These are phyloP conservation scores for Thalassiosira oceanica DNA, from an alignment of 352 stramenopile genomes.

Conservation along the genomic window DNA sequence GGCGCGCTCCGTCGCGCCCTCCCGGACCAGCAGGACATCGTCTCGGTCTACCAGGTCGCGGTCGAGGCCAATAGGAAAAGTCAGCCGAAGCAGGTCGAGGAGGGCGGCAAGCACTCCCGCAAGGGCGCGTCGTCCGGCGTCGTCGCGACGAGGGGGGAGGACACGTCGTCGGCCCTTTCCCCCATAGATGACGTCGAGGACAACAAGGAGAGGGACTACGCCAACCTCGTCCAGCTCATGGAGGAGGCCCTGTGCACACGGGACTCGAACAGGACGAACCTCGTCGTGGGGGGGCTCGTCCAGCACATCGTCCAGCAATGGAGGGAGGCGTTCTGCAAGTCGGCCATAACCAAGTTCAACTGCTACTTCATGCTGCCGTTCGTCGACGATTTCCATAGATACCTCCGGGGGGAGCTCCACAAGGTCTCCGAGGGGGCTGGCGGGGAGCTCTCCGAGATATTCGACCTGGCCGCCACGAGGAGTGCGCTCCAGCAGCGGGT, in stretches of 20 bases:
- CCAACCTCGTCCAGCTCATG: slow-evolving; percentile 82
- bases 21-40: slow-evolving; percentile 74
- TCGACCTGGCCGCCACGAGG: slow-evolving; percentile 74
- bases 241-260: slow-evolving; percentile 77
- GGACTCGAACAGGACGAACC: slow-evolving; percentile 77
- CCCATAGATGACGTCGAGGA: slow-evolving; percentile 47
- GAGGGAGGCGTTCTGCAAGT: slow-evolving; percentile 79
- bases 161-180: slow-evolving; percentile 23
- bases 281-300: slow-evolving; percentile 79
- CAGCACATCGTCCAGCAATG: slow-evolving; percentile 81
- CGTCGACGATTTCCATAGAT: slow-evolving; percentile 82
- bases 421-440: slow-evolving; percentile 70
- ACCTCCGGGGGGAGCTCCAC: slow-evolving; percentile 76
- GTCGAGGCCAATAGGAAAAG: slow-evolving; percentile 52
- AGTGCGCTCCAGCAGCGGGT: slow-evolving; percentile 57
- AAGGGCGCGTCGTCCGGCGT: slow-evolving; percentile 26
- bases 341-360: slow-evolving; percentile 84
- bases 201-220: slow-evolving; percentile 66
- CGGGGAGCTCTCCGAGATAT: slow-evolving; percentile 72
- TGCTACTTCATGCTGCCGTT: slow-evolving; percentile 86
- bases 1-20: slow-evolving; percentile 76
- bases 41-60: slow-evolving; percentile 81
- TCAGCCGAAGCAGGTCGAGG: slow-evolving; percentile 30
- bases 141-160: slow-evolving; percentile 25
- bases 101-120: too few species aligned